A percentile compares a stretch with the other conserved stretches of the same genome.
These are phyloP conservation scores for Plasmodium blacklocki DNA, from an alignment of 169 alveolate species.

Conservation along the genomic window DNA sequence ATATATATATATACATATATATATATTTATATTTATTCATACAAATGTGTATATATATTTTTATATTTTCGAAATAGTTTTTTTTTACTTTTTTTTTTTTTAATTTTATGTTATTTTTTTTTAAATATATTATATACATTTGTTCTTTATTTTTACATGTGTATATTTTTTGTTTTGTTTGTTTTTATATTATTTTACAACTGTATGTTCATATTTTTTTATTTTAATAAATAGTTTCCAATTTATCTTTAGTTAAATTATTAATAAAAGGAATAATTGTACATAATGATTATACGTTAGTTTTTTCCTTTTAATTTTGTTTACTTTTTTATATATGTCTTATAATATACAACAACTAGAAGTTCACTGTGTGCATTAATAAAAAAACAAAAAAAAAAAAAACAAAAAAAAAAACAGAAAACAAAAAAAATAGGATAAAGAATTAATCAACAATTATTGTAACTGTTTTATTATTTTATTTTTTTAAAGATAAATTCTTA, in stretches of 20 bases:
- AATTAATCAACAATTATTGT: neutral
- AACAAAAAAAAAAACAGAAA: no score
- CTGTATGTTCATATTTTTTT: neutral
- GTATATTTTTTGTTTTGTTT: neutral
- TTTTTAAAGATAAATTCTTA: constrained; percentile 29
- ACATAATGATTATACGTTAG: constrained; percentile 3
- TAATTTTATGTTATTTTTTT: neutral
- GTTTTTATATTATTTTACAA: neutral
- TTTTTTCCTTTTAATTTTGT: neutral
- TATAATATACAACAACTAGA: constrained; percentile 3
- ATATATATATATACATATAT: neutral
- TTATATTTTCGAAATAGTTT: neutral
- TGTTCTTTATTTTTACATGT: constrained; percentile 11
- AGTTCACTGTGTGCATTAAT: neutral
- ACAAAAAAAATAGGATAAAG: no score
- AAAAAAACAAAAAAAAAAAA: neutral
- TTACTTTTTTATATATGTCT: constrained; percentile 10
- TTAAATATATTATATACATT: neutral
- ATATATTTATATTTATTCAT: no score
- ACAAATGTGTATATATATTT: neutral
- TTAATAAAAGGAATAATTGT: neutral
- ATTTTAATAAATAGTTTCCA: no score
- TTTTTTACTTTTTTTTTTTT: neutral
- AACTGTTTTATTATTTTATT: neutral
- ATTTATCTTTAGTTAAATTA: no score